phyloP scores from a whole-genome alignment of 192 early-diverging fungal species.

The Backusella australiensis region DNA sequence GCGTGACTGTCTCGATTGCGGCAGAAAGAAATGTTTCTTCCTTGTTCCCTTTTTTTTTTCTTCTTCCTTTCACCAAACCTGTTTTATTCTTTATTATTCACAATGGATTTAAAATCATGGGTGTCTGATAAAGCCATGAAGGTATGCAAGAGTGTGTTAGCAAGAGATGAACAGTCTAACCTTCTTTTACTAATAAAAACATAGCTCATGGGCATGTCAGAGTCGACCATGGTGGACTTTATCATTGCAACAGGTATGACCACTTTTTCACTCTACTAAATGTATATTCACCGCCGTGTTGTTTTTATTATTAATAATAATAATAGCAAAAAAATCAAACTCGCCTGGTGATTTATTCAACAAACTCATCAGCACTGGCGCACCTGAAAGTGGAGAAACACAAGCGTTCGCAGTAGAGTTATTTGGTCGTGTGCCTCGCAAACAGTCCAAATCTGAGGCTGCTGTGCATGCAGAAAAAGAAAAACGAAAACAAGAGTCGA shows the following conservation, averaged over 20 bases:
- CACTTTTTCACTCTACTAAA: not conserved
- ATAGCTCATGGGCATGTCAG: constrained; percentile 63
- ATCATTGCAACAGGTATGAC: constrained; percentile 56
- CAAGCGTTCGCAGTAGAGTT: constrained; percentile 67
- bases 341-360: constrained; percentile 48
- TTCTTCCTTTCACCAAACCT: not conserved
- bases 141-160: constrained; percentile 20
- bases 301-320: not conserved
- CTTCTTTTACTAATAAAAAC: not conserved
- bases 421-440: constrained; percentile 55
- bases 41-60: not conserved
- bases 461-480: constrained; percentile 38
- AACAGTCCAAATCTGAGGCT: constrained; percentile 32
- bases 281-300: not conserved
- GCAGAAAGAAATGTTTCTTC: not conserved
- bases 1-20: not conserved
- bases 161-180: not conserved
- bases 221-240: constrained; percentile 65
- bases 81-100: not conserved
- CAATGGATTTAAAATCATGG: constrained; percentile 51
- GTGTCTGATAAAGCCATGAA: constrained; percentile 66
- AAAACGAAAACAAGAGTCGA: constrained; percentile 56
- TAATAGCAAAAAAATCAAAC: constrained; percentile 55
- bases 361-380: constrained; percentile 57
- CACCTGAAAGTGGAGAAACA: constrained; percentile 54